Evolutionary conservation across 129 eudicot species (phyloP).

Genomic region (Chrysanthemum makinoi): DNA sequence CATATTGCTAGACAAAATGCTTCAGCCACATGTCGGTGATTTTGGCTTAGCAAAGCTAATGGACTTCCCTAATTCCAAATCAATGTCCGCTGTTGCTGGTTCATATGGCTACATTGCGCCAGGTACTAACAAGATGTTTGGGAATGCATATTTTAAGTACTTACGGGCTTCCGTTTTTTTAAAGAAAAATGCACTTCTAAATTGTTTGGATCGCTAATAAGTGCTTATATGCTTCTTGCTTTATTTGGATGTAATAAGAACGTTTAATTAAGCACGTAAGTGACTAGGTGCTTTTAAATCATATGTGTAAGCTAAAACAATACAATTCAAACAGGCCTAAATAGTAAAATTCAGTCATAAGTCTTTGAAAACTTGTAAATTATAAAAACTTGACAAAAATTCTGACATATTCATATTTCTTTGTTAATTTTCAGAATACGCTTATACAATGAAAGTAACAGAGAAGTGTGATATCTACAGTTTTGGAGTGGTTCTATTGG

Average conservation of each 20-base stretch:
- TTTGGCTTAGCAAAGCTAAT: slow-evolving; percentile 94
- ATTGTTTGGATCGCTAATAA: no score
- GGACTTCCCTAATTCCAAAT: slow-evolving; percentile 65
- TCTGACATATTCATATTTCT: slow-evolving; percentile 10
- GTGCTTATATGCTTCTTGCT: no score
- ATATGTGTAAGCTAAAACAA: no score
- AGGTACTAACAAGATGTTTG: slow-evolving; percentile 37
- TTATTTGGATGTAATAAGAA: no score
- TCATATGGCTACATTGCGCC: slow-evolving; percentile 98
- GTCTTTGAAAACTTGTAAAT: no score
- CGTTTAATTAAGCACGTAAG: no score
- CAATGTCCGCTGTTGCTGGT: slow-evolving; percentile 96
- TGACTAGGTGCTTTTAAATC: no score
- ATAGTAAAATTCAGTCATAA: no score
- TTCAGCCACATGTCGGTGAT: slow-evolving; percentile 88
- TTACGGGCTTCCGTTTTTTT: no score
- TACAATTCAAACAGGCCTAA: no score
- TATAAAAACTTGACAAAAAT: not conserved
- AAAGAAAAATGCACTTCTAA: no score
- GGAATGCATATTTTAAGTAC: no score
- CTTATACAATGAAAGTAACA: slow-evolving; percentile 93
- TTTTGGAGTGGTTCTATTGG: slow-evolving; percentile 85
- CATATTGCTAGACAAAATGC: slow-evolving; percentile 67
- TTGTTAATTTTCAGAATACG: slow-evolving; percentile 64
- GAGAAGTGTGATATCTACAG: slow-evolving; percentile 93